Evolutionary conservation across 1,284 basidiomycete genomes (phyloP).

Genomic region (Irpex rosettiformis): DNA sequence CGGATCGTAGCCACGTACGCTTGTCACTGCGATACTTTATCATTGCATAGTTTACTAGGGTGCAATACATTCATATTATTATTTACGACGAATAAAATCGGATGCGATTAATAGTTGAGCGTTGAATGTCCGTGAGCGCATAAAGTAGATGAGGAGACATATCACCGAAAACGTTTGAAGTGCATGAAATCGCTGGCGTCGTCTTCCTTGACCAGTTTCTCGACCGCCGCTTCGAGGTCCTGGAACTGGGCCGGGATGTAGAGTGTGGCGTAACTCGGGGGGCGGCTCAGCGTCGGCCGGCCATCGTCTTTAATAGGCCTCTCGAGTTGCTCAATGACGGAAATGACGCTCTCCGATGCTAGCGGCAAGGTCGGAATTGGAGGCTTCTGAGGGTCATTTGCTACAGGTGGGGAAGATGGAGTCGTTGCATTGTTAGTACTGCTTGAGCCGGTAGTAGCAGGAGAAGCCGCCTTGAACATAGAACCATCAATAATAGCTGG

Average conservation of each 20-base stretch:
- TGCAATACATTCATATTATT: background rate
- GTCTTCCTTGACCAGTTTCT: background rate
- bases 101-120: too few relatives aligned
- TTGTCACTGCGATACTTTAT: background rate
- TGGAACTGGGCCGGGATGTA: background rate
- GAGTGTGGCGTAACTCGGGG: background rate
- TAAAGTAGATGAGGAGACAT: background rate
- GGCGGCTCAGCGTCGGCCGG: background rate
- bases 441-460: background rate
- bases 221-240: constrained; percentile 2
- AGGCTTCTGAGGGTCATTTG: too few relatives aligned
- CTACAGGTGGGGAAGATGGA: background rate
- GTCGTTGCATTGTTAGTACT: background rate
- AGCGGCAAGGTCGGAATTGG: background rate
- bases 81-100: background rate
- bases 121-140: too few relatives aligned
- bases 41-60: background rate
- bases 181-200: background rate
- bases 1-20: background rate
- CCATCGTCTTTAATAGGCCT: background rate
- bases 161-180: background rate
- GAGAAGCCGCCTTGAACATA: constrained; percentile 28
- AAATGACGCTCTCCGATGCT: background rate
- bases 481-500: constrained; percentile 32
- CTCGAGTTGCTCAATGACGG: background rate